Evolutionary conservation across 306 rosid genomes (phyloP), one percentile per base, ranked within the genome.

Genomic region (Morella rubra): DNA sequence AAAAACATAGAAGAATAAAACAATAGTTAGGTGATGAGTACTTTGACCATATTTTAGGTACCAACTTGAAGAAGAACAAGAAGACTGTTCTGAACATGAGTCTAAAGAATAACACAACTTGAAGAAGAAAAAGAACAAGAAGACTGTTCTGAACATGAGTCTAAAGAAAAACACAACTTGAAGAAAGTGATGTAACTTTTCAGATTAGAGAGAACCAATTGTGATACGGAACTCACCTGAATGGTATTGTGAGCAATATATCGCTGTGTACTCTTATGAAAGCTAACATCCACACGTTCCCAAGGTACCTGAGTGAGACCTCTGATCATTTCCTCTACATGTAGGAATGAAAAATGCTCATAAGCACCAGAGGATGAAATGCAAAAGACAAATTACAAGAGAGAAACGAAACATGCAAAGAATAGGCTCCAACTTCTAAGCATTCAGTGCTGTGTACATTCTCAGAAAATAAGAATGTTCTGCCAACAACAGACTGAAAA

Each of bases 221-320:
- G 52, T 12, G 69, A 47, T 73, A 22, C 50, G 45, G 71, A 73
- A 81, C 82, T 87, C 82, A 83, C 97, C 99, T 95, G 99, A 83
- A 95, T 95, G 60, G 99, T 95, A 83, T 81, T 90, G 84, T 95
- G 99, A 78, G 99, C 99, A 84, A 90, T 50, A 47, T 81, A 92
- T 69, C 96, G 83, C 79, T 90, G 97, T 81, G 73, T 84, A 85
- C 97, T 95, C 67, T 87, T 90, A 8, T 74, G 90, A 83, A 95
- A 95, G 84, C 99, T 95, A 72, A 95, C 97, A 86, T 95, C 97
- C 60, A 95, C 97, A 54, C 99, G 96, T 80, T 88, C 96, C 98
- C 99, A 95, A 18, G 88, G 87, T 71, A 92, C 97, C 80, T 81
- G 89, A 53, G 87, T 90, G 77, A 92, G 97, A 60, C 99, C 99